Conservation (phyloP, 2,329 filamentous ascomycete genomes). For the Thermothelomyces thermophilus region DNA sequence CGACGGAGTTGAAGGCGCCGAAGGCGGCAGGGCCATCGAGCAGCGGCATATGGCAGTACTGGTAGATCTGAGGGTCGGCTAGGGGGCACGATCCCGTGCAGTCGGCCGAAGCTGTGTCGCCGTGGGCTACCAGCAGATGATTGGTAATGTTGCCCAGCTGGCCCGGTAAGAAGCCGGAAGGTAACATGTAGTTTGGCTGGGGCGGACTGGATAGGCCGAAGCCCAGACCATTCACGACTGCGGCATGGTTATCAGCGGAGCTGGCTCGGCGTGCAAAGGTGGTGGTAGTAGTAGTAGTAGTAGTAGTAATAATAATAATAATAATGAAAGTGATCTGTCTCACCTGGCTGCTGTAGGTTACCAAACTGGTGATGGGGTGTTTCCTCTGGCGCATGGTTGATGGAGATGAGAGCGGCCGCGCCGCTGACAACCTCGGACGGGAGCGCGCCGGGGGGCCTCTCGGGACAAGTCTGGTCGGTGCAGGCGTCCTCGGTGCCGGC, state of each 20-base stretch:
- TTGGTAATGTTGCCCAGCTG: constrained; percentile 19
- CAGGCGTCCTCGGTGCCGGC: constrained; percentile 26
- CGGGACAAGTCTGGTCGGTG: constrained; percentile 27
- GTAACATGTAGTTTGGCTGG: constrained; percentile 14
- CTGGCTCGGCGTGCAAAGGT: not conserved
- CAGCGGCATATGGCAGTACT: constrained; percentile 24
- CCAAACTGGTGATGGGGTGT: constrained; percentile 12
- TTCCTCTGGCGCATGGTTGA: constrained; percentile 26
- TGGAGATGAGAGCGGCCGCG: constrained; percentile 27
- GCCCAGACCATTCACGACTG: constrained; percentile 16
- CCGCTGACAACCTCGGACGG: constrained; percentile 26
- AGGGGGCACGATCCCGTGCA: constrained; percentile 24
- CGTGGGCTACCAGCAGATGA: constrained; percentile 24
- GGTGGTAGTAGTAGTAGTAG: no score
- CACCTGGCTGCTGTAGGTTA: constrained; percentile 17
- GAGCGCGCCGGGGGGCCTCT: constrained; percentile 15
- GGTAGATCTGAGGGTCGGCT: constrained; percentile 23
- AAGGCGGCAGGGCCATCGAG: constrained; percentile 13
- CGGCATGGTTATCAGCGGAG: constrained; percentile 8
- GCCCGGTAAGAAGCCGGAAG: constrained; percentile 13
- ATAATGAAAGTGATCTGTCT: not conserved
- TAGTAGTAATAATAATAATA: no score
- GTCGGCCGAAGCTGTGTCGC: constrained; percentile 16
- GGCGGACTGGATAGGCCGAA: constrained; percentile 13
- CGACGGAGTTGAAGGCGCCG: constrained; percentile 15